These are phyloP conservation scores for Asterella californica DNA, from an alignment of 225 moss, liverwort and hornwort genomes.

Conservation along the genomic window DNA sequence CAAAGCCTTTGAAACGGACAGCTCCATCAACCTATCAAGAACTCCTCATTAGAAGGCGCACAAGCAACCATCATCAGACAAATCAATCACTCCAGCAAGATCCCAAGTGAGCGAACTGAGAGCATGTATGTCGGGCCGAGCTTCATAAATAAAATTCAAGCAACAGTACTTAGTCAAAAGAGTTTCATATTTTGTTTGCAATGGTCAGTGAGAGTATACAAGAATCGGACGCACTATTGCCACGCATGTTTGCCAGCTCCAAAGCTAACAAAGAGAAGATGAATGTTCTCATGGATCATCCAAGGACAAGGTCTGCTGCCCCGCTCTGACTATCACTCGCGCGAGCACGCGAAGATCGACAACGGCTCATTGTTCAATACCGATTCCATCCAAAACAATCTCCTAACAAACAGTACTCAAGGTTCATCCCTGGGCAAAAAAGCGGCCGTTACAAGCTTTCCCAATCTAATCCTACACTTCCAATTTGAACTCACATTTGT, in stretches of 20 bases:
- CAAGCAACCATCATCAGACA: background rate
- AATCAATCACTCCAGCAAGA: too few species aligned
- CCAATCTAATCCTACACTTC: background rate
- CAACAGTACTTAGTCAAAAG: background rate
- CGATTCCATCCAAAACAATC: constrained; percentile 6
- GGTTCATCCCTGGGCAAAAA: background rate
- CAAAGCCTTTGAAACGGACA: too few species aligned
- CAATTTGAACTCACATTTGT: background rate
- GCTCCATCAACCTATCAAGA: background rate
- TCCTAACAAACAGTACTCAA: background rate
- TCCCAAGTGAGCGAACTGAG: too few species aligned
- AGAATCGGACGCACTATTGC: background rate
- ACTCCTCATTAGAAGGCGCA: background rate
- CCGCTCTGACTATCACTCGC: too few species aligned
- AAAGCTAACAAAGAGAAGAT: background rate
- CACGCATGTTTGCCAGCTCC: constrained; percentile 1
- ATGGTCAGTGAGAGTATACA: background rate
- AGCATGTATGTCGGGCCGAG: background rate
- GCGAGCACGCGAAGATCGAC: background rate
- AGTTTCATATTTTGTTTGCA: background rate
- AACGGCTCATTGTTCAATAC: background rate
- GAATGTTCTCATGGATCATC: background rate
- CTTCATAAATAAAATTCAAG: background rate
- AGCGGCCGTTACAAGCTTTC: constrained; percentile 3
- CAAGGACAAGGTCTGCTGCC: background rate